Evolutionary conservation across 148 eudicot species (phyloP), one percentile per base, ranked within the genome.

Genomic region (Amaranthus palmeri): DNA sequence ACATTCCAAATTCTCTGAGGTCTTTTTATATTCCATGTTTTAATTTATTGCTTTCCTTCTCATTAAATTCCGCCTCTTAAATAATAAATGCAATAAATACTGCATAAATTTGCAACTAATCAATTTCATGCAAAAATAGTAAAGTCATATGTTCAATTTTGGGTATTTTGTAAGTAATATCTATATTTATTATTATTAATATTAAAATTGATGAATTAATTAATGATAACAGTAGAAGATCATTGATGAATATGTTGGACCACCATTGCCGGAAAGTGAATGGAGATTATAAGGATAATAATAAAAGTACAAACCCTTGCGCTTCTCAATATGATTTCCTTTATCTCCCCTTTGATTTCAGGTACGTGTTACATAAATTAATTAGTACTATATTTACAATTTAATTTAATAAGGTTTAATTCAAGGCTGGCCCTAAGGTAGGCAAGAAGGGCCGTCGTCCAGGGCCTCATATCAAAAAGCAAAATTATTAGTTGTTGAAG

Each of bases 311-410:
- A 40, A 11, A 43, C 15, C n/a, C 56, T 8, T 54, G 12, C 48
- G 41, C 50, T 40, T 55, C 61, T 66, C 56, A 66, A 8, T 75
- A 68, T 68, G 68, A 75, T 46, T 75, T 75, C 7, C 6, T 75
- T 10, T 75, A 75, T 7, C 73, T 75, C 8, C 78, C 73, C 2
- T 68, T 75, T 18, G 78, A 75, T 50, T 75, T 75, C 54, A 2
- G 4, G 78, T 75, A 68, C 61, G 73, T 52, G 50, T 60, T 0
- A 11, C 63, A 40, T 48, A 0, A 6, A 40, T 49, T 3, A 4
- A 10, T 10, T 25, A 25, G 2, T 25, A 25, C 2, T 25, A 25
- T 25, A 25, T 2, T 25, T 25, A 25, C 0, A 25, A 25, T 25
- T 25, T 25, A 25, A 25, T n/a, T n/a, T n/a, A n/a, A n/a, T n/a